Evolutionary conservation across 2,329 filamentous ascomycete genomes (phyloP).

Genomic region (Cladosporium austrohemisphaericum): DNA sequence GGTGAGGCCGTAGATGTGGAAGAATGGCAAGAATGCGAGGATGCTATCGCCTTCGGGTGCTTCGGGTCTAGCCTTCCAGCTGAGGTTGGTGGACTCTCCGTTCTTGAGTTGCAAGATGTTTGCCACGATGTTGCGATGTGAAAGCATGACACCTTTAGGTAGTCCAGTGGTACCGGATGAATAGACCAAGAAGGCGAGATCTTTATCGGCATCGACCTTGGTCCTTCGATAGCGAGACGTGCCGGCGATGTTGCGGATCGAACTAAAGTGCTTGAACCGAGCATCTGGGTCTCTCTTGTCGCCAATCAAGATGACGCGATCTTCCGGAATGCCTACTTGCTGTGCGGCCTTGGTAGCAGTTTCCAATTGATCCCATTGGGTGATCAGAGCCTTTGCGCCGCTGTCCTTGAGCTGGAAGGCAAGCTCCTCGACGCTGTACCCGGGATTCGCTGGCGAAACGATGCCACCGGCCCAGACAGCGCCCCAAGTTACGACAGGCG

Average conservation of each 20-base stretch:
- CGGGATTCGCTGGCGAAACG: conserved; percentile 81
- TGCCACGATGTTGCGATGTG: conserved; percentile 75
- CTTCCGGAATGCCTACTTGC: conserved; percentile 64
- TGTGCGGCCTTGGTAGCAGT: conserved; percentile 65
- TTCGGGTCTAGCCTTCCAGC: conserved; percentile 38
- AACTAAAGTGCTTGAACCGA: conserved; percentile 67
- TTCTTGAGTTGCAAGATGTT: conserved; percentile 54
- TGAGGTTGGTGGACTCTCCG: conserved; percentile 51
- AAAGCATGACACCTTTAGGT: conserved; percentile 87
- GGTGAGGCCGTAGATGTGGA: conserved; percentile 82
- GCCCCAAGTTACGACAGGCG: conserved; percentile 71
- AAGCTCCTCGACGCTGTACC: conserved; percentile 79
- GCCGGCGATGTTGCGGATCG: conserved; percentile 61
- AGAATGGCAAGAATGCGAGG: conserved; percentile 80
- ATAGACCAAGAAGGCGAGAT: conserved; percentile 82
- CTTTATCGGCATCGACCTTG: conserved; percentile 63
- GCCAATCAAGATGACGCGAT: conserved; percentile 73
- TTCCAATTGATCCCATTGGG: conserved; percentile 64
- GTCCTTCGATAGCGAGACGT: conserved; percentile 57
- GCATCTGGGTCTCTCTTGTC: conserved; percentile 59
- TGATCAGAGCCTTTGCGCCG: conserved; percentile 69
- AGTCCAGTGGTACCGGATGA: conserved; percentile 85
- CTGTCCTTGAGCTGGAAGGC: conserved; percentile 79
- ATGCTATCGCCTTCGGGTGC: conserved; percentile 65
- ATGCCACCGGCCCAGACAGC: conserved; percentile 78